phyloP scores from a whole-genome alignment of 495 filamentous ascomycete genomes.

The Penicillium atrosanguineum region DNA sequence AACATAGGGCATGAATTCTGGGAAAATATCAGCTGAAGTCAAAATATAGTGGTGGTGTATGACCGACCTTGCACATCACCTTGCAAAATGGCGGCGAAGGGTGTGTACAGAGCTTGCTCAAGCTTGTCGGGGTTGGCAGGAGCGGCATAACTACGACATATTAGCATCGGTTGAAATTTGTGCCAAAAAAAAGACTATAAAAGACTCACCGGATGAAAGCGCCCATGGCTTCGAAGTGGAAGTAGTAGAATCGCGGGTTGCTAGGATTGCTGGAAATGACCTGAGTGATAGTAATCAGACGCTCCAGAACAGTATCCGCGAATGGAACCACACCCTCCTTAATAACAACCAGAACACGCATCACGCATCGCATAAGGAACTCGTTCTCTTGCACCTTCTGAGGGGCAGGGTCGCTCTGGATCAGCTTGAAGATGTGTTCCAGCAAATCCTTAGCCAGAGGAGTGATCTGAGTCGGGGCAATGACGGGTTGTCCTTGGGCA shows the following conservation, averaged over 20 bases:
- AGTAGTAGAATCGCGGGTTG: conserved; percentile 98
- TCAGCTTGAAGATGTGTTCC: conserved; percentile 86
- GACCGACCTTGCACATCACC: conserved; percentile 73
- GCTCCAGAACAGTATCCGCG: conserved; percentile 67
- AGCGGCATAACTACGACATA: conserved; percentile 57
- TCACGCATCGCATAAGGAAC: conserved; percentile 96
- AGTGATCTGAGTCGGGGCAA: conserved; percentile 67
- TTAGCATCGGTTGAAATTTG: conserved; percentile 1
- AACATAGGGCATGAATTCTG: conserved; percentile 94
- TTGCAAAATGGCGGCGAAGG: conserved; percentile 71
- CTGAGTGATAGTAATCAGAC: conserved; percentile 81
- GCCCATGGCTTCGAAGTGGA: conserved; percentile 93
- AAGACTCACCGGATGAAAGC: conserved; percentile 72
- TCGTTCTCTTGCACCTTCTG: conserved; percentile 98
- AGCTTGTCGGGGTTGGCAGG: conserved; percentile 67
- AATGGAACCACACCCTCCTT: conserved; percentile 71
- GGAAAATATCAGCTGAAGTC: conserved; percentile 14
- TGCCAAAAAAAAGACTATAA: no score
- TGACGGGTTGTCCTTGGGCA: conserved; percentile 67
- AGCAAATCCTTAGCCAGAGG: conserved; percentile 81
- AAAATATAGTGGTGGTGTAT: not conserved
- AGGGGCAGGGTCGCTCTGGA: conserved; percentile 74
- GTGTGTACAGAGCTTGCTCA: conserved; percentile 71
- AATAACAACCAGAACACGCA: conserved; percentile 92
- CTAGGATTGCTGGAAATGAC: conserved; percentile 90